Conservation (phyloP, 139 green algal species). For the Picochlorum sp. region DNA sequence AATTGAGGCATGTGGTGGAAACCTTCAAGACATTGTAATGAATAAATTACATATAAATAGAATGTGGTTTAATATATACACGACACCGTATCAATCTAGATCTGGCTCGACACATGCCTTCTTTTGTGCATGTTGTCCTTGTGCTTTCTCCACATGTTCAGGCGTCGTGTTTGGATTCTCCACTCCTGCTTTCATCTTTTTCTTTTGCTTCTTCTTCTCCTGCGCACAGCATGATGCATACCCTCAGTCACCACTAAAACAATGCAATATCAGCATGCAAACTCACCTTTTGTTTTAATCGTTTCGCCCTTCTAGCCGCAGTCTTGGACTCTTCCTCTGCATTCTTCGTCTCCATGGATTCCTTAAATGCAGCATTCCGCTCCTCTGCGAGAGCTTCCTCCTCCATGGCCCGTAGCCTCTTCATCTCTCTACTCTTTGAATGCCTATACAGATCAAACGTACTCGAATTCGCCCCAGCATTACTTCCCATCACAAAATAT, state of each 20-base stretch:
- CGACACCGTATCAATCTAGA: background rate
- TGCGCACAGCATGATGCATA: background rate
- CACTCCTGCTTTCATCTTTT: background rate
- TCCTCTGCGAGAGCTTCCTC: conserved; percentile 6
- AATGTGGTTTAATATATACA: background rate
- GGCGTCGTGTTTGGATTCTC: background rate
- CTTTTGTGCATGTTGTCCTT: background rate
- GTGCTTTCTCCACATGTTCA: too few relatives aligned
- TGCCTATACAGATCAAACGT: conserved; percentile 85
- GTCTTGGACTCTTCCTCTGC: conserved; percentile 40
- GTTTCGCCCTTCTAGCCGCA: conserved; percentile 50
- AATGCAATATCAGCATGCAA: background rate
- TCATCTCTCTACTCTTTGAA: conserved; percentile 53
- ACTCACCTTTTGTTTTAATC: conserved; percentile 54
- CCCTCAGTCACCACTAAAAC: background rate
- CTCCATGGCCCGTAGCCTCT: conserved; percentile 41
- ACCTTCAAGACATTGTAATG: conserved; percentile 55
- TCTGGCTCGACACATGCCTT: background rate
- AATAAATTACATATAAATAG: background rate
- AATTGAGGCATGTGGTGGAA: conserved; percentile 48
- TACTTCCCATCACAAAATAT: conserved; percentile 68
- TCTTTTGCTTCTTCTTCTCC: background rate
- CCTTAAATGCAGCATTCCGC: conserved; percentile 1
- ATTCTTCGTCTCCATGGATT: conserved; percentile 19
- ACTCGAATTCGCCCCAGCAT: conserved; percentile 74